These are phyloP conservation scores for Hypoxylon cercidicola DNA, from an alignment of 495 filamentous ascomycete species.

Conservation along the genomic window DNA sequence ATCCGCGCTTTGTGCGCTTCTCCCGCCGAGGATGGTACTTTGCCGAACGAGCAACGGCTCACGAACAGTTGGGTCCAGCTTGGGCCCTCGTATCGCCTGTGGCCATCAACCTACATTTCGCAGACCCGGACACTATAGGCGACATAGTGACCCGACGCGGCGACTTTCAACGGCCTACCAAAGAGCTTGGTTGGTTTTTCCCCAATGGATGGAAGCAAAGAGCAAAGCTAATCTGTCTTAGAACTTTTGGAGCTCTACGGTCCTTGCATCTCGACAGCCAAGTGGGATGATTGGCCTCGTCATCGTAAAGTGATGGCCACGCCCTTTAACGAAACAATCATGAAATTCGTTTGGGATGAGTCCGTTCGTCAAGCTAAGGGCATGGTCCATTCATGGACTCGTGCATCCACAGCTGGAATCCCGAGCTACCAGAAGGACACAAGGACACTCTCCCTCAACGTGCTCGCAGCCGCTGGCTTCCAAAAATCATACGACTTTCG, in stretches of 20 bases:
- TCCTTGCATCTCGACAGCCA: conserved; percentile 31
- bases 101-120: conserved; percentile 22
- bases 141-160: conserved; percentile 18
- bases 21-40: conserved; percentile 35
- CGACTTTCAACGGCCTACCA: conserved; percentile 27
- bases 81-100: conserved; percentile 34
- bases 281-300: conserved; percentile 52
- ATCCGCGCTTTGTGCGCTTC: conserved; percentile 30
- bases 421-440: conserved; percentile 37
- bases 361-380: conserved; percentile 49
- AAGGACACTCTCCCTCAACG: conserved; percentile 49
- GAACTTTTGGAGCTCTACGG: conserved; percentile 35
- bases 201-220: background rate
- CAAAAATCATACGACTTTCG: conserved; percentile 49
- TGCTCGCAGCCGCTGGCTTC: conserved; percentile 49
- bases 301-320: conserved; percentile 52
- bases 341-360: conserved; percentile 55
- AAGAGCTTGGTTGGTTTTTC: conserved; percentile 20
- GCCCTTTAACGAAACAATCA: conserved; percentile 59
- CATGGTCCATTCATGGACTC: conserved; percentile 52
- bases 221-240: conserved; percentile 12
- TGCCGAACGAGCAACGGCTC: conserved; percentile 15
- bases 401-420: conserved; percentile 18
- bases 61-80: conserved; percentile 23
- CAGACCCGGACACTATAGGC: conserved; percentile 26